A percentile compares a stretch with the other conserved stretches of the same genome.
Evolutionary conservation across 2,329 filamentous ascomycete species (phyloP).

Genomic region (Phaeophleospora eucalypticola): DNA sequence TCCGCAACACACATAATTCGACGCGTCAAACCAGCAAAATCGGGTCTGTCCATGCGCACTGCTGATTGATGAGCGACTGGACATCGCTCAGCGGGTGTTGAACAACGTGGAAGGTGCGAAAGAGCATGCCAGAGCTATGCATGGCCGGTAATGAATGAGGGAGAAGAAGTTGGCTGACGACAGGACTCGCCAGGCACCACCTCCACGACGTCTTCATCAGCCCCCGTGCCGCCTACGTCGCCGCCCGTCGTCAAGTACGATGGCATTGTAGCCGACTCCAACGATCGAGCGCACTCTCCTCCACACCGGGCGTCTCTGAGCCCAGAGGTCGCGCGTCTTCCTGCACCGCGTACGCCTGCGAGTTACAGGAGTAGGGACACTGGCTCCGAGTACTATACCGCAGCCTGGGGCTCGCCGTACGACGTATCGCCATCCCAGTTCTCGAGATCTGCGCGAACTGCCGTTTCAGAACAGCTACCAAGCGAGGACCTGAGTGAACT

Average conservation of each 20-base stretch:
- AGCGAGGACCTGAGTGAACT: constrained; percentile 28
- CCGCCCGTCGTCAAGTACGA: constrained; percentile 19
- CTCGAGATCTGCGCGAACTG: constrained; percentile 30
- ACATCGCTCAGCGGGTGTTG: constrained; percentile 8
- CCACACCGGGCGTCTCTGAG: constrained; percentile 5
- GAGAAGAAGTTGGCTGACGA: constrained; percentile 1
- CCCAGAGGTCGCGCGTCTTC: constrained; percentile 22
- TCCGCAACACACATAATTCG: neutral
- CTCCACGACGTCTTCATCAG: constrained; percentile 14
- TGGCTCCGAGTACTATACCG: constrained; percentile 52
- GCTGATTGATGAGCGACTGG: constrained; percentile 3
- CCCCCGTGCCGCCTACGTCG: constrained; percentile 17
- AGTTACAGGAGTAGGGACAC: constrained; percentile 27
- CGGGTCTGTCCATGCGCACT: neutral
- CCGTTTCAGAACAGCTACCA: constrained; percentile 27
- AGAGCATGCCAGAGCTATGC: neutral
- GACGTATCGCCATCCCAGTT: constrained; percentile 55
- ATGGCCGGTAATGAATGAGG: neutral
- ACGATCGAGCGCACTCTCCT: constrained; percentile 1
- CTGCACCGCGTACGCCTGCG: constrained; percentile 28
- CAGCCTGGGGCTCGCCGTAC: constrained; percentile 91
- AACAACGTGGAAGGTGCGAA: constrained; percentile 9
- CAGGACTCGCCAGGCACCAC: constrained; percentile 8
- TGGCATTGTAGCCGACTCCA: constrained; percentile 10
- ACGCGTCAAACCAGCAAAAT: neutral